Evolutionary conservation across 176 grass and related monocot species (phyloP).

Genomic region (Bromus sterilis): DNA sequence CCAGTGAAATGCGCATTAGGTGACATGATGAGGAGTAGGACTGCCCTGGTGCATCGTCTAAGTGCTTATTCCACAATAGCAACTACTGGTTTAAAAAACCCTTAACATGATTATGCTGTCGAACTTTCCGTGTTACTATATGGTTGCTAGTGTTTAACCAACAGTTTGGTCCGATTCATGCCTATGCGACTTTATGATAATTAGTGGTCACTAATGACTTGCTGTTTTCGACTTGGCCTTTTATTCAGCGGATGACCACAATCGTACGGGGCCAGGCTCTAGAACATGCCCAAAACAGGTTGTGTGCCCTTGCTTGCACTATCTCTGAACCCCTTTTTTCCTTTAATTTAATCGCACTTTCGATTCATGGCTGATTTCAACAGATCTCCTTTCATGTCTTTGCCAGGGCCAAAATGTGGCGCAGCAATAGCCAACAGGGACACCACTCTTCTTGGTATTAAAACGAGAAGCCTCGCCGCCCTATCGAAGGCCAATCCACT

Average conservation of each 20-base stretch:
- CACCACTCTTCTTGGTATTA: slow-evolving; percentile 8
- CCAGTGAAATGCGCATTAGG: slow-evolving; percentile 22
- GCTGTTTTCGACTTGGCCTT: slow-evolving; percentile 28
- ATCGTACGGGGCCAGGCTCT: slow-evolving; percentile 3
- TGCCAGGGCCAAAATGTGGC: slow-evolving; percentile 14
- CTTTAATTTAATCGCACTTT: slow-evolving; percentile 2
- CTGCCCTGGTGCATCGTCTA: slow-evolving; percentile 4
- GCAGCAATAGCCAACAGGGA: not conserved
- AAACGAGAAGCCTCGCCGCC: slow-evolving; percentile 7
- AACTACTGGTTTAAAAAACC: slow-evolving; percentile 15
- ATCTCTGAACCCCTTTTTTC: not conserved
- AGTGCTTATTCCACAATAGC: slow-evolving; percentile 42
- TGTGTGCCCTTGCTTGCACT: not conserved
- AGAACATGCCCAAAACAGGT: slow-evolving; percentile 27
- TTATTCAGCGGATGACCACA: slow-evolving; percentile 17
- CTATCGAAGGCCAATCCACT: slow-evolving; percentile 11
- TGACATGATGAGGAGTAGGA: slow-evolving; percentile 25
- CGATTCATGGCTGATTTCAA: not conserved
- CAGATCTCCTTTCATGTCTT: not conserved
- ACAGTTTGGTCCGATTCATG: slow-evolving; percentile 4
- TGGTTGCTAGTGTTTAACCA: slow-evolving; percentile 23
- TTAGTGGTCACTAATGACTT: slow-evolving; percentile 25
- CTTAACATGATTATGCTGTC: not conserved
- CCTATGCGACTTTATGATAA: not conserved
- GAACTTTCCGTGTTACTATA: slow-evolving; percentile 18